Evolutionary conservation across 169 alveolate species (phyloP), one percentile per base, ranked within the genome.

Genomic region (Plasmodium fragile): DNA sequence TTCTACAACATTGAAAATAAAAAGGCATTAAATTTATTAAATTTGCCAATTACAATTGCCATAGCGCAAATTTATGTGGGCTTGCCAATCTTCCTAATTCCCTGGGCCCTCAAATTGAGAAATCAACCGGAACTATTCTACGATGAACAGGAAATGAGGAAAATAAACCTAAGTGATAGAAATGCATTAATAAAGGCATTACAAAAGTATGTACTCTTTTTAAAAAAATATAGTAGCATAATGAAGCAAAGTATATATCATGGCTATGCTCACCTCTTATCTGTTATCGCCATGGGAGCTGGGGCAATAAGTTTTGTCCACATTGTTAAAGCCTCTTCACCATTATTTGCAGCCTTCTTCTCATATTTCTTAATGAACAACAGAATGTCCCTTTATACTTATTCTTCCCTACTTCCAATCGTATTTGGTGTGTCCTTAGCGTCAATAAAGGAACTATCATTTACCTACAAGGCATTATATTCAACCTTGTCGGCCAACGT

Each of bases 381-480:
- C 79, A 92, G 83, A 93, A 89, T 93, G 87, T 93, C 97, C 1
- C 34, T 96, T 25, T 80, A 82, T 49, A 92, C 98, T 10, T 96
- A 72, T 92, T 79, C 96, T 39, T 94, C 96, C 28, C 82, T 96
- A 59, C 6, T 96, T 6, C 98, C 98, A 43, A 93, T 96, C 49
- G 95, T 96, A 4, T 89, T 92, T 22, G 98, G 98, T 16, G 97
- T 95, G 7, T 95, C 96, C 5, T 70, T 95, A 81, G 96, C 98
- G n/a, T 89, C 98, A 16, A 69, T 45, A 72, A 59, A 87, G 90
- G 96, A 95, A 82, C 55, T 85, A 73, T 92, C 92, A 59, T 92
- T 92, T 72, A 93, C 84, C n/a, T 92, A 55, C 39, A 89, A 65
- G 65, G 97, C 96, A 6, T 71, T 94, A 25, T 93, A 82, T 25